Conservation (phyloP, 306 rosid species). For the Mimosa pudica region DNA sequence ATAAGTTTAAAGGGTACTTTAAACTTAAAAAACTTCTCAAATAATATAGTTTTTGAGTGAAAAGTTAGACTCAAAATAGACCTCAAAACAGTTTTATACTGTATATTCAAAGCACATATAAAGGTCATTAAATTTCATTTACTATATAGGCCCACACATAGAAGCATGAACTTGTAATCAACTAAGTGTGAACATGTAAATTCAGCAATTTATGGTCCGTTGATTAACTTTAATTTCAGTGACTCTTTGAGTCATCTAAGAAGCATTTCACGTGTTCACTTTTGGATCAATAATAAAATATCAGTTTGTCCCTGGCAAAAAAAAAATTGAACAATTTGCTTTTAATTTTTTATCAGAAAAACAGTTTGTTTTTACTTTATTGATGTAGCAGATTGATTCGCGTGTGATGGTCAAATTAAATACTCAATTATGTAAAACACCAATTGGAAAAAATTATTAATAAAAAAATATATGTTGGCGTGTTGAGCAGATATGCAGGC, state of each 20-base stretch:
- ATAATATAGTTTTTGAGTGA: too few relatives aligned
- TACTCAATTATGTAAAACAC: not conserved
- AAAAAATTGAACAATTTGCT: not conserved
- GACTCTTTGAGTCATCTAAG: not conserved
- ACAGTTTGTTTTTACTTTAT: not conserved
- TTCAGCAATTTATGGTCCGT: not conserved
- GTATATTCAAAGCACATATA: not conserved
- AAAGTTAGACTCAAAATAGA: too few relatives aligned
- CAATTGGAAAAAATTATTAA: not conserved
- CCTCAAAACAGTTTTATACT: too few relatives aligned
- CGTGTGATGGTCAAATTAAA: not conserved
- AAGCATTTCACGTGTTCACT: too few relatives aligned
- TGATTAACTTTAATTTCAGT: not conserved
- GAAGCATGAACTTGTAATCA: not conserved
- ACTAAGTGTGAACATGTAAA: not conserved
- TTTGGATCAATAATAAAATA: too few relatives aligned
- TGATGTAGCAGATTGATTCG: not conserved
- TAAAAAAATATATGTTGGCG: not conserved
- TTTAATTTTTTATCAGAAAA: not conserved
- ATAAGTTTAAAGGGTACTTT: too few relatives aligned
- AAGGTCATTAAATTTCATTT: not conserved
- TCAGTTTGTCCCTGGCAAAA: too few relatives aligned
- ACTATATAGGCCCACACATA: not conserved
- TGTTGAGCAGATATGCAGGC: constrained; percentile 54
- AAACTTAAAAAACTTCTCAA: too few relatives aligned